phyloP scores from a whole-genome alignment of 768 basidiomycete genomes.

The Pilatotrama ljubarskyi region DNA sequence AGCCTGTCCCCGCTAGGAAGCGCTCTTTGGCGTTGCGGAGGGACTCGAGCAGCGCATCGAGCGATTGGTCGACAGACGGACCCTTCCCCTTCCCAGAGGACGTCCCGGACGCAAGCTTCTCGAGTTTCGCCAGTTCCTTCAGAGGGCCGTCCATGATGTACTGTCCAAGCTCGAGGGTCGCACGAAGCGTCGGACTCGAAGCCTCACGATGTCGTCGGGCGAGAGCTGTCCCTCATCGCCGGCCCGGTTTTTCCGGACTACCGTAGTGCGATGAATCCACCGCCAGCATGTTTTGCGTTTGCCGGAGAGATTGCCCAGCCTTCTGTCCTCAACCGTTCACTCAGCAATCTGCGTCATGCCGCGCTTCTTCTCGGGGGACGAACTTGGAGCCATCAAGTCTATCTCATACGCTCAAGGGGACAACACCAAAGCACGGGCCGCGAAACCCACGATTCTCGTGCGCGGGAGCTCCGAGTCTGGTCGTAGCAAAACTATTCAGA shows the following conservation, averaged over 20 bases:
- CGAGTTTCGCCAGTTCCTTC: slow-evolving; percentile 80
- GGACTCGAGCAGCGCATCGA: slow-evolving; percentile 62
- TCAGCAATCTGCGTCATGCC: slow-evolving; percentile 43
- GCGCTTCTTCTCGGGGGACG: slow-evolving; percentile 75
- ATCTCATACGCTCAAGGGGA: slow-evolving; percentile 42
- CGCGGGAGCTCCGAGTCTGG: slow-evolving; percentile 24
- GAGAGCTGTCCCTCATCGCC: neutral
- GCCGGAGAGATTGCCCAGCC: neutral
- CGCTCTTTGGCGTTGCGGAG: slow-evolving; percentile 57
- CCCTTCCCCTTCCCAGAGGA: slow-evolving; percentile 49
- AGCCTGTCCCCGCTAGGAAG: slow-evolving; percentile 47
- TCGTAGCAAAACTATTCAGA: slow-evolving; percentile 41
- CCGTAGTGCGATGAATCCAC: neutral
- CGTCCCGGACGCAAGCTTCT: slow-evolving; percentile 52
- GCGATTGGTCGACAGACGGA: slow-evolving; percentile 54
- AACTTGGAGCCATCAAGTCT: slow-evolving; percentile 73
- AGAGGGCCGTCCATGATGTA: slow-evolving; percentile 66
- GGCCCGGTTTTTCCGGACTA: neutral
- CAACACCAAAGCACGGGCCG: slow-evolving; percentile 35
- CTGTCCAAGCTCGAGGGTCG: neutral
- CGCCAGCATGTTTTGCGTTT: neutral
- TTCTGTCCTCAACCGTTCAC: neutral
- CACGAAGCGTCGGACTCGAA: too few species aligned
- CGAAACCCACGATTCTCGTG: slow-evolving; percentile 31
- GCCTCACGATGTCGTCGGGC: neutral